Evolutionary conservation across 345 rosid species (phyloP), one percentile per base, ranked within the genome.

Genomic region (Lepidium didymum): DNA sequence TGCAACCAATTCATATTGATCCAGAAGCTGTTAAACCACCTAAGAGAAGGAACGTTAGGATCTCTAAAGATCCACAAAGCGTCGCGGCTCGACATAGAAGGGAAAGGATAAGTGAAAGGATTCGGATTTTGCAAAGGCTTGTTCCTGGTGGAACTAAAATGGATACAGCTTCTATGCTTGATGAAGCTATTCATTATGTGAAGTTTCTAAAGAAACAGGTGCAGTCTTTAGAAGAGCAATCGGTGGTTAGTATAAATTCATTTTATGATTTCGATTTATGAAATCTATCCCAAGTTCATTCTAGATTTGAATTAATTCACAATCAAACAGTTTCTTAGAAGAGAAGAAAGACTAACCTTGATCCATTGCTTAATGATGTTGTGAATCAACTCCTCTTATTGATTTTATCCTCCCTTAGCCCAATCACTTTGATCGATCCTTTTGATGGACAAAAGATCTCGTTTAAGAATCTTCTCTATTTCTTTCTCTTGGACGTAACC

Each of bases 71-170:
- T 69, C 98, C 98, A 2, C 94, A 90, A 62, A 92, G 98, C 66
- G 90, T 92, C 42, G 98, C 96, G 3, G 97, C 98, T 10, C 74
- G 97, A 67, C 98, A 88, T 42, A 65, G 96, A 47, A 81, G 98
- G 70, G 98, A 90, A 69, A 78, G 87, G 74, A 86, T 92, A 60
- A 90, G 97, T 55, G 98, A 92, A 75, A 75, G 88, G 85, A 90
- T 92, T 18, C 78, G 98, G 82, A 90, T 90, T 50, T 80, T 90
- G 60, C 98, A 92, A 76, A 78, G 96, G 75, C 81, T 92, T n/a
- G 98, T 92, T n/a, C 97, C 98, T 0, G 96, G 98, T n/a, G 97
- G 98, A 1, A 92, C 89, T 23, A 92, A 88, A 72, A 92, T 90
- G 98, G 98, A 90, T 74, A 92, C 96, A 14, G 96, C 97, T 50